Conservation (phyloP, 805 yeast species). For the Cyberlindnera meyerae region DNA sequence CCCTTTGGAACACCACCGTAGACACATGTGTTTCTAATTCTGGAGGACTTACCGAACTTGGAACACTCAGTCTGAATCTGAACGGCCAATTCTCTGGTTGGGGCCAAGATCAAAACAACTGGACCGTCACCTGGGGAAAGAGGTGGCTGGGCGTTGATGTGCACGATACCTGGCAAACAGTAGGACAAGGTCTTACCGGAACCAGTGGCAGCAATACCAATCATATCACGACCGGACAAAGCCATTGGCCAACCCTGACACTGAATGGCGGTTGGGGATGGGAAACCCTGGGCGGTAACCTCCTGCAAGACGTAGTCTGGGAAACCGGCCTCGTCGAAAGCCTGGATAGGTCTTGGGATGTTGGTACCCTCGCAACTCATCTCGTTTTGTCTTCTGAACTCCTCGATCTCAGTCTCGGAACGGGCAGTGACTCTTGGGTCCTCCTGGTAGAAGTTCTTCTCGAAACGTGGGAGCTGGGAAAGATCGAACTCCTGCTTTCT, state of each 20-base stretch:
- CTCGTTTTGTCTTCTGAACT: slow-evolving; percentile 76
- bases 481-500: slow-evolving; percentile 78
- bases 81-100: slow-evolving; percentile 98
- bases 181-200: slow-evolving; percentile 97
- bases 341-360: slow-evolving; percentile 90
- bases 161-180: slow-evolving; percentile 95
- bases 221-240: slow-evolving; percentile 95
- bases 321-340: slow-evolving; percentile 96
- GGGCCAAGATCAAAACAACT: slow-evolving; percentile 90
- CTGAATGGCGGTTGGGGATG: slow-evolving; percentile 91
- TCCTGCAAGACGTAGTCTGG: slow-evolving; percentile 89
- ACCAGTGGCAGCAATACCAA: slow-evolving; percentile 98
- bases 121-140: slow-evolving; percentile 96
- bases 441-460: slow-evolving; percentile 91
- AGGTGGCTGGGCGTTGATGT: slow-evolving; percentile 96
- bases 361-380: slow-evolving; percentile 82
- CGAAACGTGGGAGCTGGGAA: slow-evolving; percentile 77
- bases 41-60: slow-evolving; percentile 86
- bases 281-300: slow-evolving; percentile 90
- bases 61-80: slow-evolving; percentile 96
- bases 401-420: slow-evolving; percentile 63
- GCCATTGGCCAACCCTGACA: slow-evolving; percentile 99
- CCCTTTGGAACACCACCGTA: slow-evolving; percentile 99
- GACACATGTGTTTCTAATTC: slow-evolving; percentile 94
- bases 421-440: slow-evolving; percentile 73